Conservation (phyloP, 2,329 filamentous ascomycete genomes). For the Diplodia sapinea region DNA sequence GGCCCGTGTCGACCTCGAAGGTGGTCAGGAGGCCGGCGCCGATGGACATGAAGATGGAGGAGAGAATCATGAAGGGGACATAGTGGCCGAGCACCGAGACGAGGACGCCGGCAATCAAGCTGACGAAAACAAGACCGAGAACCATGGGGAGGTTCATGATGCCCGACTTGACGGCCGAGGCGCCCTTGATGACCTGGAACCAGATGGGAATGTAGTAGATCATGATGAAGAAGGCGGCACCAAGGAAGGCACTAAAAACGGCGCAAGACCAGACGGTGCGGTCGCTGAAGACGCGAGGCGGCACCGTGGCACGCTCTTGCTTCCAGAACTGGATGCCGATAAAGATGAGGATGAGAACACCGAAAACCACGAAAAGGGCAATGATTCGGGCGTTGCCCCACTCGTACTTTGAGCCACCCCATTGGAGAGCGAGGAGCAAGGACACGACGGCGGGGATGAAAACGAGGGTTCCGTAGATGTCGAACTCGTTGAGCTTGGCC, state of each 20-base stretch:
- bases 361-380: conserved; percentile 53
- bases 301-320: conserved; percentile 50
- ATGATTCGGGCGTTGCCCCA: conserved; percentile 56
- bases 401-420: conserved; percentile 56
- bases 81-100: conserved; percentile 56
- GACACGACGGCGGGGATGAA: conserved; percentile 57
- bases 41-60: conserved; percentile 52
- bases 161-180: conserved; percentile 53
- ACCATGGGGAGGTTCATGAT: conserved; percentile 57
- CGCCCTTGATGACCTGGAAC: conserved; percentile 59
- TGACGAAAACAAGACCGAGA: conserved; percentile 53
- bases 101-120: conserved; percentile 47
- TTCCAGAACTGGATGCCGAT: conserved; percentile 52
- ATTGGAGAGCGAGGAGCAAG: conserved; percentile 57
- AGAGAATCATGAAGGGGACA: conserved; percentile 55
- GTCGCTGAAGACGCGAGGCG: conserved; percentile 51
- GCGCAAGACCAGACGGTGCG: conserved; percentile 52
- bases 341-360: conserved; percentile 51
- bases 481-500: conserved; percentile 53
- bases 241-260: conserved; percentile 50
- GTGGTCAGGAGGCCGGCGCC: conserved; percentile 55
- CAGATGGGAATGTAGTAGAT: conserved; percentile 55
- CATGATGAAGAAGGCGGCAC: conserved; percentile 53
- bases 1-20: conserved; percentile 48
- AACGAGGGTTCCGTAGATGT: conserved; percentile 52